phyloP scores from a whole-genome alignment of 116 monocot species.

The Phalaenopsis hybrid region DNA sequence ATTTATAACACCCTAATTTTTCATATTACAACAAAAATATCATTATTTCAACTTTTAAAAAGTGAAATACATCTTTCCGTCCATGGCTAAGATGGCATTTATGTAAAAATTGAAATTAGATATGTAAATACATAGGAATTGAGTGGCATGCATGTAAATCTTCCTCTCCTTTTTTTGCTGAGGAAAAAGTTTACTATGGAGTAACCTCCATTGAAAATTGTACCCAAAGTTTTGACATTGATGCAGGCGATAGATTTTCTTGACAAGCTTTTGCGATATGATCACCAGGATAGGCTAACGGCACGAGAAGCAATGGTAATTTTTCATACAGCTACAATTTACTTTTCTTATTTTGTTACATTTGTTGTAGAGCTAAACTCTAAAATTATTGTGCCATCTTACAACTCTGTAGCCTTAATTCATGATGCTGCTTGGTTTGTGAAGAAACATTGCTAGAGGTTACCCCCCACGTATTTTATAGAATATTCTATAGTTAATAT shows the following conservation, averaged over 20 bases:
- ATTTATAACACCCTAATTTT: too few species aligned
- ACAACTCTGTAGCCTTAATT: neutral
- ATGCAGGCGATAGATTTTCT: conserved; percentile 95
- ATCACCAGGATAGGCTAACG: conserved; percentile 90
- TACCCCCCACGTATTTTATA: neutral
- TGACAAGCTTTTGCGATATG: conserved; percentile 91
- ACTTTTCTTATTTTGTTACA: neutral
- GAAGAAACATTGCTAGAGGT: neutral
- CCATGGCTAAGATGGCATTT: too few species aligned
- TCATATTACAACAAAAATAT: too few species aligned
- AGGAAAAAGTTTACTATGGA: neutral
- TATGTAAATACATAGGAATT: too few species aligned
- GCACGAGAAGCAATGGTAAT: conserved; percentile 95
- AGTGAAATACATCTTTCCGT: too few species aligned
- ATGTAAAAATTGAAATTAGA: too few species aligned
- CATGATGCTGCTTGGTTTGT: neutral
- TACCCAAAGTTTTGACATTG: neutral
- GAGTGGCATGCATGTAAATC: too few species aligned
- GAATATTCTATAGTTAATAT: neutral
- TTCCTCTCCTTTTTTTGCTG: neutral
- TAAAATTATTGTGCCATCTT: neutral
- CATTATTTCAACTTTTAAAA: too few species aligned
- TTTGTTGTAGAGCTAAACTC: neutral
- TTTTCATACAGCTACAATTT: neutral
- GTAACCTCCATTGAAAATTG: neutral